phyloP scores from a whole-genome alignment of 352 stramenopile species.

The Pythium scleroteichum region DNA sequence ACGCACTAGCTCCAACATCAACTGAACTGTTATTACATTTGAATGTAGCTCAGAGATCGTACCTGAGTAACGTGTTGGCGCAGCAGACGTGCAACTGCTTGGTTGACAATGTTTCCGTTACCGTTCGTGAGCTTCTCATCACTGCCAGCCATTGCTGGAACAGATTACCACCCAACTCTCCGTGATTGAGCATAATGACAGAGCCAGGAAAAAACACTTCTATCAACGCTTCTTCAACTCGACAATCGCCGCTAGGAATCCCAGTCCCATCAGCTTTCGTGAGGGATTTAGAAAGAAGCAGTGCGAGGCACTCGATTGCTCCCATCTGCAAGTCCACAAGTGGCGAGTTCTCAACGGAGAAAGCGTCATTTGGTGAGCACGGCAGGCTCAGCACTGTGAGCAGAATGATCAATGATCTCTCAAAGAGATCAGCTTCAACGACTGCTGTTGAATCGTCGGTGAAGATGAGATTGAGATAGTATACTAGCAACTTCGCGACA shows the following conservation, averaged over 20 bases:
- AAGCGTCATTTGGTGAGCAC: slow-evolving; percentile 16
- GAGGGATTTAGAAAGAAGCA: slow-evolving; percentile 34
- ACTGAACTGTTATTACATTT: neutral
- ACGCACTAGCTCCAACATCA: neutral
- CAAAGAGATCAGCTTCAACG: neutral
- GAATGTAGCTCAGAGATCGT: neutral
- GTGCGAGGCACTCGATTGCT: slow-evolving; percentile 65
- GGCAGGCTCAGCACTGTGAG: slow-evolving; percentile 55
- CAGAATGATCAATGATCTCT: slow-evolving; percentile 37
- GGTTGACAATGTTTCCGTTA: neutral
- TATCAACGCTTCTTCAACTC: slow-evolving; percentile 3
- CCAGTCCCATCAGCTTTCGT: neutral
- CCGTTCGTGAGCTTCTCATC: too few species aligned
- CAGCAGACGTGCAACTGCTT: slow-evolving; percentile 58
- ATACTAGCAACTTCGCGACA: slow-evolving; percentile 70
- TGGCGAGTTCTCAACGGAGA: slow-evolving; percentile 30
- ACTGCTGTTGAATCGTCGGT: slow-evolving; percentile 30
- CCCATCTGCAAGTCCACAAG: slow-evolving; percentile 67
- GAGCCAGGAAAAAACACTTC: neutral
- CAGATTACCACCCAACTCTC: neutral
- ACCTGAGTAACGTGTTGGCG: slow-evolving; percentile 72
- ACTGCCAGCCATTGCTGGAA: slow-evolving; percentile 40
- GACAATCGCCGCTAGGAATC: too few species aligned
- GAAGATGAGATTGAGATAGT: slow-evolving; percentile 74
- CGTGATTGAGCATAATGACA: too few species aligned